Evolutionary conservation across 1,139 yeast genomes (phyloP), one percentile per base, ranked within the genome.

Genomic region (Diutina catenulata): DNA sequence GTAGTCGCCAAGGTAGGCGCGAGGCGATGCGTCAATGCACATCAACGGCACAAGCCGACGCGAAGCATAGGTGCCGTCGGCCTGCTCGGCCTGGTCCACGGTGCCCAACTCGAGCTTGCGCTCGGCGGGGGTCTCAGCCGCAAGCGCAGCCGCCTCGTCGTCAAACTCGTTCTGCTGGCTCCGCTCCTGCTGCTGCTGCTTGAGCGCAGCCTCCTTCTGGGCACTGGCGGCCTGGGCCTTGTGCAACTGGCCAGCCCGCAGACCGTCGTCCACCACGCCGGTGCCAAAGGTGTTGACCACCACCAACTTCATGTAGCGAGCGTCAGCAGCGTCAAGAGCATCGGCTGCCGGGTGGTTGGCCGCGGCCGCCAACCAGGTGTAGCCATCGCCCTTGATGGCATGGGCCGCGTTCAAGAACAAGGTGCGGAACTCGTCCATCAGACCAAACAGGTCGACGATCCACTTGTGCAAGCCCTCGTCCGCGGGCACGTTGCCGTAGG

Each of bases 271-370:
- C 32, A 84, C 81, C 14, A 76, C 64, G 8, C 91, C 91, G 8
- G 79, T 71, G 49, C 80, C 79, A 53, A 80, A 81, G n/a, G 91
- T 80, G 59, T 80, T 81, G 40, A 80, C 61, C n/a, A 81, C 59
- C 32, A 74, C 75, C 48, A 80, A 62, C 25, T 68, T 63, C 41
- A 65, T 66, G 46, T 56, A 72, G 44, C 48, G 57, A 3, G 57
- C 52, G 28, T 51, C 59, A 22, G 53, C 37, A 26, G 32, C 40
- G 7, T 41, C 37, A 51, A 52, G 45, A 55, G 47, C 25, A 51
- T 41, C 36, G 48, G 47, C 41, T 60, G n/a, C 62, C 23, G 63
- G 50, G 44, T 58, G 53, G 33, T 59, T 57, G 37, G 74, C 67
- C 48, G 74, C 74, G 2, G 81, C 81, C n/a, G 77, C 76, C 24